phyloP scores from a whole-genome alignment of 305 asterid genomes.

The Rubia tinctorum region DNA sequence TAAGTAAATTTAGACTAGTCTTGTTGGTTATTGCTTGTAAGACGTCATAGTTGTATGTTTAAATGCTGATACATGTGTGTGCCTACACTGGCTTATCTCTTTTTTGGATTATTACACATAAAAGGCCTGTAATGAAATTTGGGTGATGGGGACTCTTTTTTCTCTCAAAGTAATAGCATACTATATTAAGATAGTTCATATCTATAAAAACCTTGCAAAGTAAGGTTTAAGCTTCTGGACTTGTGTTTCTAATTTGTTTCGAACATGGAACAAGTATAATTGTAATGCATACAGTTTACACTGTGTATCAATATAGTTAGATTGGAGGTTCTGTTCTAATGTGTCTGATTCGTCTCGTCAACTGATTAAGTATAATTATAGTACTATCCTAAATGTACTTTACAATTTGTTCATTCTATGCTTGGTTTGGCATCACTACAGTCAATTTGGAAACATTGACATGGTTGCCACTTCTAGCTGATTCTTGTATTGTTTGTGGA shows the following conservation, averaged over 20 bases:
- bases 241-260: neutral
- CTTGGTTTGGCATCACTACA: neutral
- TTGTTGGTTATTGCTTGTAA: neutral
- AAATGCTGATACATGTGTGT: neutral
- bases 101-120: neutral
- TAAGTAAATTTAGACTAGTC: constrained; percentile 29
- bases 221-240: neutral
- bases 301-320: neutral
- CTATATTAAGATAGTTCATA: neutral
- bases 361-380: neutral
- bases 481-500: neutral
- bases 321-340: neutral
- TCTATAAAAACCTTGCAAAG: neutral
- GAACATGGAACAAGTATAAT: neutral
- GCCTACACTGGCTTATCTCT: neutral
- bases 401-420: neutral
- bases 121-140: neutral
- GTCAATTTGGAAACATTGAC: neutral
- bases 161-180: neutral
- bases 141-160: neutral
- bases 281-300: neutral
- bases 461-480: neutral
- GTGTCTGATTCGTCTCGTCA: neutral
- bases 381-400: neutral
- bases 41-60: neutral